phyloP scores from a whole-genome alignment of 2,329 filamentous ascomycete species.

The Alternaria ethzedia region DNA sequence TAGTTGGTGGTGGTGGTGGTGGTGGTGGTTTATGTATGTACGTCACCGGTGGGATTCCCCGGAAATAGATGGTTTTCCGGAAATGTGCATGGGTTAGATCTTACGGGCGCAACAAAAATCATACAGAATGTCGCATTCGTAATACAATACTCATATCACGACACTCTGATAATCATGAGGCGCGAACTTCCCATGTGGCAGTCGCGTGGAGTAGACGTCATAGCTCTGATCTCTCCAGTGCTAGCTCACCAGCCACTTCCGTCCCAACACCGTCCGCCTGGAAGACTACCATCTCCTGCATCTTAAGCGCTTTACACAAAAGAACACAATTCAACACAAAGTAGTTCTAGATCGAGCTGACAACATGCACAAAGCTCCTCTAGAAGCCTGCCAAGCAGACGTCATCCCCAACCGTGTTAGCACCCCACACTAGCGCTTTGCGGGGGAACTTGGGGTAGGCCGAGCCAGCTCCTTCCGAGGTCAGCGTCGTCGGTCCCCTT shows the following conservation, averaged over 20 bases:
- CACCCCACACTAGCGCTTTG: constrained; percentile 11
- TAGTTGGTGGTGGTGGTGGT: not conserved
- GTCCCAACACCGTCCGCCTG: not conserved
- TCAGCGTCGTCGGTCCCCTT: constrained; percentile 8
- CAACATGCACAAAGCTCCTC: not conserved
- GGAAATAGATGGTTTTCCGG: not conserved
- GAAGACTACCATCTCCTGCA: not conserved
- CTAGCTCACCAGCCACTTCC: not conserved
- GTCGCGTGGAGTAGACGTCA: not conserved
- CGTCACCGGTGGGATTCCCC: not conserved
- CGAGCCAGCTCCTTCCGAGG: constrained; percentile 10
- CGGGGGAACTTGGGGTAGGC: constrained; percentile 6
- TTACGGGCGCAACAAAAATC: no score
- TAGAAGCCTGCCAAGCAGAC: not conserved
- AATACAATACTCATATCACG: no score
- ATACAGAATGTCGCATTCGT: no score
- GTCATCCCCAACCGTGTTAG: constrained; percentile 4
- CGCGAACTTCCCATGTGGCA: not conserved
- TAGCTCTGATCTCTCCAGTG: not conserved
- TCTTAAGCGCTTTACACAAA: not conserved
- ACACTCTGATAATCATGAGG: not conserved
- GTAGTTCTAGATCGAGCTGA: no score
- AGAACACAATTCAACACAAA: not conserved
- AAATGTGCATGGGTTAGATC: not conserved
- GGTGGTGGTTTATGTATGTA: not conserved